Base-by-base conservation (phyloP, 306 rosid genomes). In the Parietaria judaica region DNA sequence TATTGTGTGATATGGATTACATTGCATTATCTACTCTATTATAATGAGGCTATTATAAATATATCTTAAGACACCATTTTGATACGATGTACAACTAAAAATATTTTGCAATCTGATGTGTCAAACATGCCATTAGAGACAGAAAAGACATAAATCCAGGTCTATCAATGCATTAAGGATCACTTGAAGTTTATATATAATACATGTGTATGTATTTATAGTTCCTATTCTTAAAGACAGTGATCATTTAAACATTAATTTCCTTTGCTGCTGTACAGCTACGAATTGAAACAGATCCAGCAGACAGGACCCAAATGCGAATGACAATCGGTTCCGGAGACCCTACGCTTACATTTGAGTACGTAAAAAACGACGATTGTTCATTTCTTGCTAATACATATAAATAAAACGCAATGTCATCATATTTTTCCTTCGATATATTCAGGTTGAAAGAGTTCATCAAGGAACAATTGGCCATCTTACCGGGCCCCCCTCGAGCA, bases 281-380 rank as follows among this genome's bases (percentile, higher is more conserved):
- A 56, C 75, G 99, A 83, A 70, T 94, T 65, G 99, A 94, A 84
- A 94, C 99, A 7, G 99, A 94, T 73, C 99, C 99, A 58, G 95
- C 99, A 11, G 99, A 94, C 79, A 83, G 99, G 76, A 94, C 97
- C 59, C 99, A 94, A 77, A 70, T 94, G 72, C 95, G 99, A 47
- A 81, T 94, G 99, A 94, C 99, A 9, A 86, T 94, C 76, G 89
- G 89, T 71, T 88, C 99, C 4, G 99, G 99, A 81, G 99, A 94
- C 70, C 95, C 99, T 35, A 44, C 81, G 3, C 74, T 94, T 66
- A 88, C 99, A 47, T 76, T 74, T 9, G 99, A 94, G 99, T 94
- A 89, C 11, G 97, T 78, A 39, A 70, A 66, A 11, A 3, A 1
- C 39, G 31, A 37, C 9, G 5, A 6, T 54, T 5, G 44, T 23